These are phyloP conservation scores for Poa annua DNA, from an alignment of 176 grass and related monocot species.

Conservation along the genomic window DNA sequence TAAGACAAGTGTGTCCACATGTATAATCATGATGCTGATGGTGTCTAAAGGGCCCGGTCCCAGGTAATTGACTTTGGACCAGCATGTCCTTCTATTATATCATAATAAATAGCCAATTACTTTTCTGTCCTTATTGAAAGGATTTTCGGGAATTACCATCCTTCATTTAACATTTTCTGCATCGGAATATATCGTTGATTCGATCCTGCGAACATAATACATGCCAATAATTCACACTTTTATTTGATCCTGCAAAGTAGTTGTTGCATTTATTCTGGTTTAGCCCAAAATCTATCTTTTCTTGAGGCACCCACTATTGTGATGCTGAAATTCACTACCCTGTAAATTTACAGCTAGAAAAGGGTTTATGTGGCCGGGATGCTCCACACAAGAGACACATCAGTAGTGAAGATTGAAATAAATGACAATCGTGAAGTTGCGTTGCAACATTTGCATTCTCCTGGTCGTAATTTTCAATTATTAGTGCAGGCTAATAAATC, in stretches of 20 bases:
- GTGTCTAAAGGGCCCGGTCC: neutral
- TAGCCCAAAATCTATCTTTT: neutral
- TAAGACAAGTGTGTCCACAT: slow-evolving; percentile 30
- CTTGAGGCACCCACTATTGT: neutral
- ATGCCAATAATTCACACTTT: neutral
- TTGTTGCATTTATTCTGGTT: slow-evolving; percentile 10
- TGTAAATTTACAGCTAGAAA: slow-evolving; percentile 9
- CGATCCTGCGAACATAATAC: neutral
- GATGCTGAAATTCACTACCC: neutral
- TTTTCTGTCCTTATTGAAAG: slow-evolving; percentile 15
- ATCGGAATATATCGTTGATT: slow-evolving; percentile 24
- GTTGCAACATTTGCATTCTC: slow-evolving; percentile 12
- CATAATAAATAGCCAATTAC: slow-evolving; percentile 12
- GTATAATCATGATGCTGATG: slow-evolving; percentile 35
- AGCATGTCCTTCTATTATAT: slow-evolving; percentile 37
- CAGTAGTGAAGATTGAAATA: neutral
- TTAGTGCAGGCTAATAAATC: neutral
- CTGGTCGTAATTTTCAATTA: neutral
- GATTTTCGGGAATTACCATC: slow-evolving; percentile 27
- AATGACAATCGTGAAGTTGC: neutral
- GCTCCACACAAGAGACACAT: neutral
- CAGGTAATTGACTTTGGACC: slow-evolving; percentile 32
- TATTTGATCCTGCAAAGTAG: slow-evolving; percentile 1
- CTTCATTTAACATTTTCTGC: slow-evolving; percentile 27
- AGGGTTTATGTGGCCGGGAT: neutral